Evolutionary conservation across 1,284 basidiomycete species (phyloP).

Genomic region (Chalciporus piperatoides): DNA sequence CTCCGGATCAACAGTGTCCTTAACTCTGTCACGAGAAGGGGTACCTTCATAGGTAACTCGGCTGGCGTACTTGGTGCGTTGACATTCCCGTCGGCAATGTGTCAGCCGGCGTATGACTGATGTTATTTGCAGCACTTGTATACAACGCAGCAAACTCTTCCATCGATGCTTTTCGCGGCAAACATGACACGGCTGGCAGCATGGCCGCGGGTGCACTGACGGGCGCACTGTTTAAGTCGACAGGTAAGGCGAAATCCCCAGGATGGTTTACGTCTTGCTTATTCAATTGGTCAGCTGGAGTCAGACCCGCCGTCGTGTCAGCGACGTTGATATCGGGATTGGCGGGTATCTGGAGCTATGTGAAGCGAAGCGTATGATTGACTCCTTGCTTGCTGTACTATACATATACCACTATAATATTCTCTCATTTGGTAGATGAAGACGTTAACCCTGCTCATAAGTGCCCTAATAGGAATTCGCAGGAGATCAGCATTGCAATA

Average conservation of each 20-base stretch:
- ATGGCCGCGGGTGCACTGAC: conserved; percentile 91
- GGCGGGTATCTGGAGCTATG: conserved; percentile 89
- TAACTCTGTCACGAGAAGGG: conserved; percentile 95
- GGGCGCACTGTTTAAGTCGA: conserved; percentile 91
- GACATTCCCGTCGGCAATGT: conserved; percentile 35
- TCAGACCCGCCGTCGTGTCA: conserved; percentile 84
- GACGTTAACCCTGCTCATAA: conserved; percentile 25
- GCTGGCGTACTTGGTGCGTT: conserved; percentile 91
- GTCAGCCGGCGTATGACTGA: conserved; percentile 25
- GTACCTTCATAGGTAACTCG: conserved; percentile 97
- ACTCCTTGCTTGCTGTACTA: conserved; percentile 41
- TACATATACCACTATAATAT: conserved; percentile 47
- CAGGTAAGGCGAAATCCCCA: conserved; percentile 58
- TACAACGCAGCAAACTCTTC: conserved; percentile 97
- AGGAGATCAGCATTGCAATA: conserved; percentile 30
- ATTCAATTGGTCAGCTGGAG: conserved; percentile 66
- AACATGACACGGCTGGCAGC: conserved; percentile 89
- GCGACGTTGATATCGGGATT: conserved; percentile 85
- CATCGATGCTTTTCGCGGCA: conserved; percentile 84
- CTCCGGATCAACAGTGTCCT: conserved; percentile 96
- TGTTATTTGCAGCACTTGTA: conserved; percentile 67
- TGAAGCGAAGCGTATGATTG: conserved; percentile 74
- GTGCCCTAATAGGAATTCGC: conserved; percentile 40
- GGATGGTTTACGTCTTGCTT: conserved; percentile 35
- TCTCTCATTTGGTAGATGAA: conserved; percentile 34